Conservation (phyloP, 2,329 filamentous ascomycete genomes). For the Polytolypa hystricis region DNA sequence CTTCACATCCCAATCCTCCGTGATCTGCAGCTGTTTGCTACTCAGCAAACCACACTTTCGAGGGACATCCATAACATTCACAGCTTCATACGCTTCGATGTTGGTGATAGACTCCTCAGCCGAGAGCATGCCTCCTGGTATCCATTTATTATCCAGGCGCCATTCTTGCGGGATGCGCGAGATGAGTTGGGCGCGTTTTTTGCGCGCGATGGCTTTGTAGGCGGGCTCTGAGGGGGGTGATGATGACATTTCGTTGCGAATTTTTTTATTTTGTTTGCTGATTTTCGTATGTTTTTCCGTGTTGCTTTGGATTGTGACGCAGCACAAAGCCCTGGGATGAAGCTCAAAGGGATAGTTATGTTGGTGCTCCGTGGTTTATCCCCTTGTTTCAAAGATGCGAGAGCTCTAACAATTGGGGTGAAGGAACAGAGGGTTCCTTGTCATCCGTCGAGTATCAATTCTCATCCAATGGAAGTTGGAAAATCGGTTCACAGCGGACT, state of each 20-base stretch:
- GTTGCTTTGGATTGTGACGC: too few relatives aligned
- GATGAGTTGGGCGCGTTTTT: constrained; percentile 29
- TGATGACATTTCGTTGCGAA: not conserved
- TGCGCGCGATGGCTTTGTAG: constrained; percentile 25
- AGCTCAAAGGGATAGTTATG: not conserved
- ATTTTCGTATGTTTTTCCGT: not conserved
- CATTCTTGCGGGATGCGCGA: constrained; percentile 31
- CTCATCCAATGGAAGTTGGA: too few relatives aligned
- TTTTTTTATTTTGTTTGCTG: not conserved
- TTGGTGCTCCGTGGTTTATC: not conserved
- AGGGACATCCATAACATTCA: constrained; percentile 39
- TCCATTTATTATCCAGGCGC: constrained; percentile 23
- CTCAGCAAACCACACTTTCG: constrained; percentile 42
- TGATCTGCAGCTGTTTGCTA: constrained; percentile 43
- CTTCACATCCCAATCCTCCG: constrained; percentile 40
- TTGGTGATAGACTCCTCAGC: constrained; percentile 25
- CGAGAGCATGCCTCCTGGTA: constrained; percentile 26
- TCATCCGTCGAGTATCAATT: too few relatives aligned
- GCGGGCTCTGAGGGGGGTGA: constrained; percentile 10
- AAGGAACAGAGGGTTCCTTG: too few relatives aligned
- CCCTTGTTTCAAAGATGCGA: too few relatives aligned
- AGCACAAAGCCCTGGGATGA: too few relatives aligned
- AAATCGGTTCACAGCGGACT: too few relatives aligned
- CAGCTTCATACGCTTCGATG: constrained; percentile 20
- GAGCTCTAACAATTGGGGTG: too few relatives aligned